Evolutionary conservation across 805 yeast species (phyloP), one percentile per base, ranked within the genome.

Genomic region (Saccharomyces kudriavzevii): DNA sequence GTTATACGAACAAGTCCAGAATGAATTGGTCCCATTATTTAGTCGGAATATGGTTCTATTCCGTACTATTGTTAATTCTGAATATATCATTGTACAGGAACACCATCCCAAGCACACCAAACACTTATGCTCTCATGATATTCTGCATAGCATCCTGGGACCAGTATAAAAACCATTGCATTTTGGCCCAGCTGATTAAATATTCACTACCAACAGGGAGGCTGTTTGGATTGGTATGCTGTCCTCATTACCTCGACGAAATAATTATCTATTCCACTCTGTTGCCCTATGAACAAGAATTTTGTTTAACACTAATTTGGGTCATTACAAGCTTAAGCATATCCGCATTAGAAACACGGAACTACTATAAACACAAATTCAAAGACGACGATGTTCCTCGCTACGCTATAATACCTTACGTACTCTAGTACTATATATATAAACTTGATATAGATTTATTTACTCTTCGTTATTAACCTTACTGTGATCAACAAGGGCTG

Each of bases 191-290:
- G 3, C 64, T 84, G 47, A 68, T 66, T 22, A 85, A 85, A 63
- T 85, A 85, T 64, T 73, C 80, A 1, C 60, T 76, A 26, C 94
- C 95, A 2, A 65, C 61, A 1, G 65, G 69, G 35, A 76, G 83
- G 1, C 57, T 81, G 48, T 85, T 85, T 63, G 66, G 66, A 46
- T 65, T 65, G n/a, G 72, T 78, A 1, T 72, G 81, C 17, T 80
- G 85, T 58, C 85, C 92, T 0, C 95, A 87, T 66, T 87, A 86
- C 60, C 70, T 82, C 20, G 85, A 84, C 64, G 95, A 87, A 62
- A 70, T 83, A 5, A 27, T 77, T 35, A 75, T 87, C 2, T 87
- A 87, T 59, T 48, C 71, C 0, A 62, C 77, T 1, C 58, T 73
- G 1, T 20, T 52, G 5, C 9, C 60, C 29, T 54, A 55, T 55